Conservation (phyloP, 2,329 filamentous ascomycete genomes). For the Apiospora malaysiana region DNA sequence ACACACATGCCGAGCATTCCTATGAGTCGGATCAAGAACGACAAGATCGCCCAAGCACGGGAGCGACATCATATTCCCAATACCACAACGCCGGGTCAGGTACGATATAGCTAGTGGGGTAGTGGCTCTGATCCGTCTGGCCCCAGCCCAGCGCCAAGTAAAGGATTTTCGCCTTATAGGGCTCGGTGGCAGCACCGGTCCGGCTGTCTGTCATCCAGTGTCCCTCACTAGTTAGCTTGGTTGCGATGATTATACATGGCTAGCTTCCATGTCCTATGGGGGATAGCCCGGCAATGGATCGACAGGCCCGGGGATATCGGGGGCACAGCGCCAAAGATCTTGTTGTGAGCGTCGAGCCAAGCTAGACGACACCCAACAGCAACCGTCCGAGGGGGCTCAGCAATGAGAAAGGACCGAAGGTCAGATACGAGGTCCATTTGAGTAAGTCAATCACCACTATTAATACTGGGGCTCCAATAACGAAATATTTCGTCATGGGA, state of each 20-base stretch:
- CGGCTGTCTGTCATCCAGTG: constrained; percentile 3
- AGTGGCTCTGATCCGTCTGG: background rate
- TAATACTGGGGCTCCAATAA: background rate
- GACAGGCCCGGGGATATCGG: background rate
- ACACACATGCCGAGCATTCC: too few relatives aligned
- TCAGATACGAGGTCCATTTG: background rate
- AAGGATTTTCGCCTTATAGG: background rate
- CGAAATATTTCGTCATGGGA: too few relatives aligned
- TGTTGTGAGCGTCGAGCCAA: background rate
- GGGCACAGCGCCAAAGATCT: background rate
- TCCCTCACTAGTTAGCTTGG: too few relatives aligned
- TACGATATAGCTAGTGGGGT: background rate
- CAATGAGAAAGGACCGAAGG: background rate
- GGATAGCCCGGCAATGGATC: background rate
- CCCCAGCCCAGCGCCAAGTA: background rate
- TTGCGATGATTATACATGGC: background rate
- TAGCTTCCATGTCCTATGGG: background rate
- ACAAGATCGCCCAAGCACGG: background rate
- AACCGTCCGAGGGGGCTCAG: background rate
- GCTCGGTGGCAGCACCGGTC: background rate
- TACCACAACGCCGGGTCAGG: background rate
- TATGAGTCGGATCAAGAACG: background rate
- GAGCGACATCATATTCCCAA: background rate
- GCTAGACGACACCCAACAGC: background rate
- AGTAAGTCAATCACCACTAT: background rate